Evolutionary conservation across 805 yeast species (phyloP), one percentile per base, ranked within the genome.

Genomic region (Candida tammaniensis): DNA sequence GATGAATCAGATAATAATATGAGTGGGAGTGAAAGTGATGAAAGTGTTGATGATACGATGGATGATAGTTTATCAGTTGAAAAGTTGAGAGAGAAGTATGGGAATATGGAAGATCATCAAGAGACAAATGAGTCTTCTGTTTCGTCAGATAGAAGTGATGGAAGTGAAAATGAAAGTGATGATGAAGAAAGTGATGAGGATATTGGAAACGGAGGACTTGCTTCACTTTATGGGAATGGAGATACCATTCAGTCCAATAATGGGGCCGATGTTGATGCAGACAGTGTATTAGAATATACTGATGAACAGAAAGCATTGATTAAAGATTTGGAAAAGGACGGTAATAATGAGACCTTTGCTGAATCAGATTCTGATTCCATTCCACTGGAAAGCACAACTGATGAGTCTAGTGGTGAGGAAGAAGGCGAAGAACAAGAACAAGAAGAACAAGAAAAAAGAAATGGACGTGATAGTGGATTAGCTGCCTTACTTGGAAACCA

Each of bases 21-120:
- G 17, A 40, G 44, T 11, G 38, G 52, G 4, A 36, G 33, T 16
- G 31, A 36, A 4, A 16, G 14, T 21, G 31, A 40, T 4, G 54
- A 50, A 32, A 39, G 51, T 19, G 55, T 46, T 5, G 56, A 53
- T 20, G 59, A 49, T 18, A 42, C 40, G 11, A 43, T 43, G 14
- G 58, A 44, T 18, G 55, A 52, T 5, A 69, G 65, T 27, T 57
- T 81, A 26, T 59, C 81, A 0, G 67, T 78, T 1, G 82, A 78
- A 27, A 74, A 77, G 49, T 66, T 80, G 44, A 61, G 64, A 28
- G 64, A 67, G 41, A 80, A 82, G 54, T 79, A 83, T 48, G 70
- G 77, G 14, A 52, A 62, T 24, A 38, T 78, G 3, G 32, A 37
- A 59, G 39, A 36, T 13, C 23, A 26, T 12, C 20, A 31, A 5